Conservation (phyloP, 2,329 filamentous ascomycete genomes). For the Claviceps citrina region DNA sequence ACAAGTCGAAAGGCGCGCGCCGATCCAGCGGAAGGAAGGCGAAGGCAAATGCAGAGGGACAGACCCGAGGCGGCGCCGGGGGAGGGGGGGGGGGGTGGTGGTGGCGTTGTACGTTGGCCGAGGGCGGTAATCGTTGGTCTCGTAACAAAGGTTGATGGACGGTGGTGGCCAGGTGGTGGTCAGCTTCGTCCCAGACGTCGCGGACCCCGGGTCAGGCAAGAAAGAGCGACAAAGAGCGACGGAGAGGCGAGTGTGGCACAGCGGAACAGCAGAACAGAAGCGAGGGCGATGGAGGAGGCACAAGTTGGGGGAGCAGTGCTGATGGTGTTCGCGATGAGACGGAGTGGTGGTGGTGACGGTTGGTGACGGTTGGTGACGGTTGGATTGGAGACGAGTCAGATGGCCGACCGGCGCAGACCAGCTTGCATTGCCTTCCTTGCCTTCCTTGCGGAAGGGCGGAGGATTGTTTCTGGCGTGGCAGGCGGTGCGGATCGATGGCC, state of each 20-base stretch:
- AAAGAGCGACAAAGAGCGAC: neutral
- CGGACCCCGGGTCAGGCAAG: neutral
- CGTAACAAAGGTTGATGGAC: neutral
- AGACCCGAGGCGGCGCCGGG: too few species aligned
- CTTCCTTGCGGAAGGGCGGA: too few species aligned
- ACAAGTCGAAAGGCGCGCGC: neutral
- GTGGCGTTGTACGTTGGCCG: neutral
- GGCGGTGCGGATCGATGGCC: too few species aligned
- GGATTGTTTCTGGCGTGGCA: too few species aligned
- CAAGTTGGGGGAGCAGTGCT: neutral
- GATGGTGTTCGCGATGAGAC: slow-evolving; percentile 1
- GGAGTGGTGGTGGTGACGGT: neutral
- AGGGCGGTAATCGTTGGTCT: slow-evolving; percentile 1
- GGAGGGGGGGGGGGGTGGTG: too few species aligned
- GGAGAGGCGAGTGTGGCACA: neutral
- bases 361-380: neutral
- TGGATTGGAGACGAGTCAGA: neutral
- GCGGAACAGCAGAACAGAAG: too few species aligned
- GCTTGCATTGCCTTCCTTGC: too few species aligned
- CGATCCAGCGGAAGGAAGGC: slow-evolving; percentile 1
- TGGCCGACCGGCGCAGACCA: too few species aligned
- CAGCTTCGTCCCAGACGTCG: slow-evolving; percentile 5
- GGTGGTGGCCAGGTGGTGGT: neutral
- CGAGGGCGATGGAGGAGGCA: neutral
- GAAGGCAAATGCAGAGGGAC: neutral